Evolutionary conservation across 140 eudicot genomes (phyloP).

Genomic region (Oenanthe javanica): DNA sequence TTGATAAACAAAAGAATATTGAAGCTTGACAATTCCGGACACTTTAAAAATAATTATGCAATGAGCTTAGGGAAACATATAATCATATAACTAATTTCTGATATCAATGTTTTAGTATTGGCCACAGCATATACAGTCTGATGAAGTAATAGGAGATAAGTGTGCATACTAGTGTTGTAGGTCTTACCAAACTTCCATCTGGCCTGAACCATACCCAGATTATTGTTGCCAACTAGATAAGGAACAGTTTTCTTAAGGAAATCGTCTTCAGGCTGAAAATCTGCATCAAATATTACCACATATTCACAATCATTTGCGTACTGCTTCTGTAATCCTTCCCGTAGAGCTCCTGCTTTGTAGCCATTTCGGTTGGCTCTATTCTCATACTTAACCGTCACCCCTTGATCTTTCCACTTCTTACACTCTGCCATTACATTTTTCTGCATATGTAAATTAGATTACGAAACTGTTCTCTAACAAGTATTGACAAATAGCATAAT

Average conservation of each 20-base stretch:
- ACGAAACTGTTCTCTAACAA: background rate
- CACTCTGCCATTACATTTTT: conserved; percentile 63
- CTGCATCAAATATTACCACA: conserved; percentile 83
- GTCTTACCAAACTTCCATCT: conserved; percentile 80
- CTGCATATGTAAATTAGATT: conserved; percentile 30
- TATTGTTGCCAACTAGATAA: conserved; percentile 57
- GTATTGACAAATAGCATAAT: background rate
- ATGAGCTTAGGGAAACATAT: background rate
- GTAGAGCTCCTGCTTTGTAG: conserved; percentile 85
- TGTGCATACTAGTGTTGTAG: background rate
- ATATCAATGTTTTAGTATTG: background rate
- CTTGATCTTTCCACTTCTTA: conserved; percentile 55
- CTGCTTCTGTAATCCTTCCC: conserved; percentile 62
- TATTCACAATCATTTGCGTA: conserved; percentile 66
- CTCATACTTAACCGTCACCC: conserved; percentile 68
- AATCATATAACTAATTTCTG: no score
- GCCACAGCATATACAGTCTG: background rate
- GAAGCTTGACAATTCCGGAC: background rate
- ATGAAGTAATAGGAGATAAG: background rate
- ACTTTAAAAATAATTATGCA: background rate
- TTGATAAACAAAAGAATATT: background rate
- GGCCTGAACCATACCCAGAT: conserved; percentile 80
- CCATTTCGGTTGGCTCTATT: conserved; percentile 83
- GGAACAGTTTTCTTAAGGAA: conserved; percentile 69
- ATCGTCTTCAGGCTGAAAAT: conserved; percentile 78